Evolutionary conservation across 2,329 filamentous ascomycete genomes (phyloP), one percentile per base, ranked within the genome.

Genomic region (Rutstroemia sp.): DNA sequence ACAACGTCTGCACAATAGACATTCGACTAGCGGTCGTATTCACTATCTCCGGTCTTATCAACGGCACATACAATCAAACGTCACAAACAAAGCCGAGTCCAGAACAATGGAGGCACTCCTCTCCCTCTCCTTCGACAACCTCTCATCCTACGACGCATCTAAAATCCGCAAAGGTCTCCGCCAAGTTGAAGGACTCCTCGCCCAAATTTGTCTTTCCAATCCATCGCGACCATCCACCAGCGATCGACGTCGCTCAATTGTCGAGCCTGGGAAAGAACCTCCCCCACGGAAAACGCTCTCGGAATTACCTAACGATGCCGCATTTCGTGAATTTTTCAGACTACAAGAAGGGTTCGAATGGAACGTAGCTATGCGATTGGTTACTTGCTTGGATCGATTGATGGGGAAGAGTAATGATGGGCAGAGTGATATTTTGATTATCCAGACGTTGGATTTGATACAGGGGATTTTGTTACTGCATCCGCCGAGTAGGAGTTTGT

Each of bases 271-370:
- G 61, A 61, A 68, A 54, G 62, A 65, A 62, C 60, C 71, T 54
- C 72, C 74, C 49, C 65, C 70, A 23, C 64, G 70, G 3, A 91
- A 89, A 73, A 77, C 78, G 14, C 78, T 96, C 50, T 75, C 76
- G 21, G 85, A 90, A 57, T 75, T 96, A 60, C 80, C 82, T 51
- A 82, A 86, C 61, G 94, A 97, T 71, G 89, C 88, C 19, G 92
- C 92, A 19, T 97, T 96, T 70, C 79, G 89, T 63, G 91, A 96
- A 72, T 97, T 97, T 76, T 96, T 96, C 77, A 90, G 95, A 71
- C 72, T 97, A 63, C 94, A 99, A 72, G 92, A 97, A 69, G 89
- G 92, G 2, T 99, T 99, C 69, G 90, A 97, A 75, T 97, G 91
- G 88, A 99, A 99, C 74, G 89, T 97, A 55, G 87, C 90, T 14